Conservation (phyloP, 2,329 filamentous ascomycete species). For the Beauveria caledonica region DNA sequence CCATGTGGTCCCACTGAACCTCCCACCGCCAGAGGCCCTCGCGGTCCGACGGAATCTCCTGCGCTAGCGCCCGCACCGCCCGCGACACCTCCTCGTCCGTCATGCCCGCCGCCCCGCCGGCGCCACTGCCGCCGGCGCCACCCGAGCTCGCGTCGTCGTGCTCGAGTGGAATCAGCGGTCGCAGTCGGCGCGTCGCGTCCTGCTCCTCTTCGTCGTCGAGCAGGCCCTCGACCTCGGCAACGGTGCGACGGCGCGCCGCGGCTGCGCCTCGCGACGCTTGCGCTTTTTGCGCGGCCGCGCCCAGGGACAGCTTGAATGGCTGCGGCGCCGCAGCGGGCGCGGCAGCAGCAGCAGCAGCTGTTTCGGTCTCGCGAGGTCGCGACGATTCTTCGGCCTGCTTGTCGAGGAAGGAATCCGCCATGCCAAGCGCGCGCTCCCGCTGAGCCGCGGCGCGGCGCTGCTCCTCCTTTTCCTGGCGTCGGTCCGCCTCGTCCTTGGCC, state of each 20-base stretch:
- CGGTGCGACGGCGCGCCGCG: constrained; percentile 61
- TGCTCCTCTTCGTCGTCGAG: constrained; percentile 92
- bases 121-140: background rate
- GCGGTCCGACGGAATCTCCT: constrained; percentile 82
- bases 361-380: constrained; percentile 33
- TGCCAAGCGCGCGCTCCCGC: constrained; percentile 68
- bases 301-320: constrained; percentile 87
- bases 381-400: constrained; percentile 69
- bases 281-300: constrained; percentile 71
- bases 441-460: constrained; percentile 59
- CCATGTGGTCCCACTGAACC: constrained; percentile 86
- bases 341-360: constrained; percentile 26
- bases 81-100: constrained; percentile 81
- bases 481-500: constrained; percentile 73
- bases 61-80: constrained; percentile 72
- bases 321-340: constrained; percentile 49
- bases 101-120: constrained; percentile 40
- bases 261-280: constrained; percentile 44
- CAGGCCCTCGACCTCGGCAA: constrained; percentile 88
- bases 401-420: constrained; percentile 87
- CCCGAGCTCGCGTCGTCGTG: constrained; percentile 52
- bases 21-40: constrained; percentile 86
- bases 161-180: constrained; percentile 73
- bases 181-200: constrained; percentile 53
- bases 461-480: constrained; percentile 69